Conservation (phyloP, 805 yeast genomes). For the Pichia pseudocactophila region DNA sequence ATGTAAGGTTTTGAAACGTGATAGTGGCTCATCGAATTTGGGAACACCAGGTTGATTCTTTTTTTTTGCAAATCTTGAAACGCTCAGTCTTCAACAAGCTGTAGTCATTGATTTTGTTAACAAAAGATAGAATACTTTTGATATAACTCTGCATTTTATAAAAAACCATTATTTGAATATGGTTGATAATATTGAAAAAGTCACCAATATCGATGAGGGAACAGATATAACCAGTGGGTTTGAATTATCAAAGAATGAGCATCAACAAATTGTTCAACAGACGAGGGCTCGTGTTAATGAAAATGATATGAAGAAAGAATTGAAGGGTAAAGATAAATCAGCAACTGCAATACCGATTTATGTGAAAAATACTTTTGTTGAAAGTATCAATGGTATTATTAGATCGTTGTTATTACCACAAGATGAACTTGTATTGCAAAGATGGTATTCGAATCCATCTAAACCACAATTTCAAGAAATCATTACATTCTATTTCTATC, state of each 20-base stretch:
- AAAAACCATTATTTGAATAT: background rate
- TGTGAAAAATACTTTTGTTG: slow-evolving; percentile 13
- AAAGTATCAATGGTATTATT: slow-evolving; percentile 16
- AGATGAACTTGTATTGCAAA: slow-evolving; percentile 8
- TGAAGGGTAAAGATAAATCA: too few relatives aligned
- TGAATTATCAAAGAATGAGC: slow-evolving; percentile 1
- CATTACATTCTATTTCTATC: slow-evolving; percentile 31
- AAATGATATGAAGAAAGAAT: background rate
- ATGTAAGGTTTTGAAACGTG: too few relatives aligned
- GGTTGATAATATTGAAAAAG: slow-evolving; percentile 4
- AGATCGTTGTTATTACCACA: slow-evolving; percentile 16
- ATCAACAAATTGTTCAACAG: slow-evolving; percentile 6
- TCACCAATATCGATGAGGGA: slow-evolving; percentile 6
- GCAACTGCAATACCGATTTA: slow-evolving; percentile 7
- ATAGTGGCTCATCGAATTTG: too few relatives aligned
- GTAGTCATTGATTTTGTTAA: too few relatives aligned
- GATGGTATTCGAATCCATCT: slow-evolving; percentile 6
- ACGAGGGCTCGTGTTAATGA: slow-evolving; percentile 8
- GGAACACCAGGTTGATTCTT: too few relatives aligned
- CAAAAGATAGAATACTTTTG: too few relatives aligned
- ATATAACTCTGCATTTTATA: too few relatives aligned
- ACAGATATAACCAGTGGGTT: background rate
- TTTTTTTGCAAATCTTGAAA: too few relatives aligned
- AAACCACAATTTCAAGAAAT: slow-evolving; percentile 4
- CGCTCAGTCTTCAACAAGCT: too few relatives aligned